Evolutionary conservation across 305 asterid species (phyloP).

Genomic region (Fraxinus platypoda): DNA sequence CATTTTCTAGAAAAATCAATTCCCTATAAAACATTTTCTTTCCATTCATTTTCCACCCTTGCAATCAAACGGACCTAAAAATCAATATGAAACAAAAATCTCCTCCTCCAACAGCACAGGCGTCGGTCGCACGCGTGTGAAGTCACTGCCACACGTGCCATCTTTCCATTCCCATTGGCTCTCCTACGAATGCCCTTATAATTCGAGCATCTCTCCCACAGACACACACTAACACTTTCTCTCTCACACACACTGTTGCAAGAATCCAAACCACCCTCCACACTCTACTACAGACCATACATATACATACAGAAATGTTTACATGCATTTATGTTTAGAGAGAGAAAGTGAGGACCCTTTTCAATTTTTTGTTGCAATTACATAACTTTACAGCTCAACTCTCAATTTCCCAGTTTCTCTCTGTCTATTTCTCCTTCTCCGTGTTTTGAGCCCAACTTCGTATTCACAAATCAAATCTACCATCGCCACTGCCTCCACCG

Average conservation of each 20-base stretch:
- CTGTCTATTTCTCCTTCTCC: not conserved
- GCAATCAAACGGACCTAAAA: too few relatives aligned
- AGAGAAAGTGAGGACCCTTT: slow-evolving; percentile 23
- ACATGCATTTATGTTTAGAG: slow-evolving; percentile 25
- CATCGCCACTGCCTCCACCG: slow-evolving; percentile 21
- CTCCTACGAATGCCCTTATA: not conserved
- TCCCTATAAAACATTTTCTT: too few relatives aligned
- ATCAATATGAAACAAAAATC: not conserved
- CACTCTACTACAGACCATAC: not conserved
- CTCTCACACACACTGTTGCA: slow-evolving; percentile 14
- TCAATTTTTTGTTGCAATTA: slow-evolving; percentile 20
- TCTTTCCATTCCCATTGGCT: slow-evolving; percentile 21
- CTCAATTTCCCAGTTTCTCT: slow-evolving; percentile 1
- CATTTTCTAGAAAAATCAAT: too few relatives aligned
- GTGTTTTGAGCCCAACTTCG: slow-evolving; percentile 22
- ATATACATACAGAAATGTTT: slow-evolving; percentile 12
- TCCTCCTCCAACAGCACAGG: not conserved
- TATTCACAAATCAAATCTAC: slow-evolving; percentile 31
- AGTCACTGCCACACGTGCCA: slow-evolving; percentile 38
- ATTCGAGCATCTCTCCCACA: not conserved
- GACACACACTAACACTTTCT: not conserved
- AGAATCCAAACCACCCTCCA: slow-evolving; percentile 12
- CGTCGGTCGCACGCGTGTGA: slow-evolving; percentile 43
- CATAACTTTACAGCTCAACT: slow-evolving; percentile 27
- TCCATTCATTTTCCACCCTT: too few relatives aligned